Evolutionary conservation across 768 basidiomycete species (phyloP).

Genomic region (Pleurotus ostreatus): DNA sequence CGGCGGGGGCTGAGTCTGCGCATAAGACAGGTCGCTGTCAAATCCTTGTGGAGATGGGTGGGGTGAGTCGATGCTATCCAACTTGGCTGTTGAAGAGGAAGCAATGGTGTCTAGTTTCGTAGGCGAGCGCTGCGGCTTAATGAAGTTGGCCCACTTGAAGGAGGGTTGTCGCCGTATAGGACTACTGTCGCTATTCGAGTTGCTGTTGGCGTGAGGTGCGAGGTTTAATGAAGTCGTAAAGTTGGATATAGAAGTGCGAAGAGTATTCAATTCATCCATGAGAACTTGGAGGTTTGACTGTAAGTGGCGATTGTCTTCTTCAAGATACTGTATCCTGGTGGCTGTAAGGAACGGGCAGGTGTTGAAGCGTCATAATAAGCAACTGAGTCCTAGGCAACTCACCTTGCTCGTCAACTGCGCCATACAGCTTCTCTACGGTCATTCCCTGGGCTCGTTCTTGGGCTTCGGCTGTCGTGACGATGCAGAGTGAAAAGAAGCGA

Average conservation of each 20-base stretch:
- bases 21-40: conserved; percentile 61
- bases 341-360: conserved; percentile 32
- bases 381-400: conserved; percentile 10
- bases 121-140: conserved; percentile 74
- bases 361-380: no score
- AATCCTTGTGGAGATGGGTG: conserved; percentile 74
- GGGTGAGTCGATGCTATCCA: conserved; percentile 65
- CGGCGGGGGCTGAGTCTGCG: conserved; percentile 22
- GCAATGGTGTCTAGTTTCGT: conserved; percentile 55
- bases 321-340: conserved; percentile 62
- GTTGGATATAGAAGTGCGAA: conserved; percentile 27
- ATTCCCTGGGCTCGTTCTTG: conserved; percentile 50
- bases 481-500: no score
- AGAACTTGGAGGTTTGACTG: conserved; percentile 58
- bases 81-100: conserved; percentile 66
- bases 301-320: conserved; percentile 75
- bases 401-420: conserved; percentile 76
- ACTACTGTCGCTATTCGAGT: conserved; percentile 32
- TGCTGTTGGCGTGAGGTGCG: conserved; percentile 1
- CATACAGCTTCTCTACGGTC: conserved; percentile 63
- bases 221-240: conserved; percentile 7
- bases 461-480: conserved; percentile 22
- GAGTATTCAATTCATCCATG: conserved; percentile 58
- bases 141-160: conserved; percentile 85
- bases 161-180: conserved; percentile 70